A percentile compares a stretch with the other conserved stretches of the same genome.
Evolutionary conservation across 2,329 filamentous ascomycete species (phyloP).

Genomic region (Xylaria polymorpha): DNA sequence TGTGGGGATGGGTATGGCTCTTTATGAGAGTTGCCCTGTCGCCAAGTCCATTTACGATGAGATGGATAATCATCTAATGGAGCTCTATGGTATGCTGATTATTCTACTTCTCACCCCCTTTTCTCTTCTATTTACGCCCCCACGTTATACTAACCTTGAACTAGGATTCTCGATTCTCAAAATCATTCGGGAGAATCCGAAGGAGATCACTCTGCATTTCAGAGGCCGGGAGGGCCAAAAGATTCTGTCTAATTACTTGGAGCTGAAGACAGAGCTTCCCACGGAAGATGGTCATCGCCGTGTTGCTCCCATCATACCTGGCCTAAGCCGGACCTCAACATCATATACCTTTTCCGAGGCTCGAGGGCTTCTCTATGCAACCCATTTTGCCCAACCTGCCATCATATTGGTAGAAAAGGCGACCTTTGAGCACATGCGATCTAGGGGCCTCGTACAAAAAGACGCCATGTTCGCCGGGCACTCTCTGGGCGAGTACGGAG

Average conservation of each 20-base stretch:
- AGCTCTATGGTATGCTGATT: conserved; percentile 85
- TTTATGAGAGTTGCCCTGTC: conserved; percentile 91
- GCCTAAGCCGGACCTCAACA: conserved; percentile 88
- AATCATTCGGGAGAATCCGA: conserved; percentile 99
- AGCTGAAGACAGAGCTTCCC: conserved; percentile 99
- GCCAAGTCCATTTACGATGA: conserved; percentile 98
- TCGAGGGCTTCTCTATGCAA: conserved; percentile 92
- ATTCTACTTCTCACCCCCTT: background rate
- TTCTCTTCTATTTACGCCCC: background rate
- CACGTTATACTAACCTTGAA: conserved; percentile 19
- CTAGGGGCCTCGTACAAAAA: conserved; percentile 28
- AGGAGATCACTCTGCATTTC: conserved; percentile 98
- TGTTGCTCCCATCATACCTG: conserved; percentile 99
- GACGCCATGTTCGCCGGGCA: conserved; percentile 33
- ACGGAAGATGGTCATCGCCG: conserved; percentile 90
- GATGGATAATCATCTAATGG: conserved; percentile 96
- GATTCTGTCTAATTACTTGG: conserved; percentile 98
- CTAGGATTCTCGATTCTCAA: conserved; percentile 94
- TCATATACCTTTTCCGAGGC: conserved; percentile 98
- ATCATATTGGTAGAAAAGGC: conserved; percentile 99
- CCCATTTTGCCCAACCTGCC: conserved; percentile 97
- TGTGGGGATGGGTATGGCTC: conserved; percentile 99
- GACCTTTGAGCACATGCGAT: conserved; percentile 75
- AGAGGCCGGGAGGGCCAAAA: conserved; percentile 95
- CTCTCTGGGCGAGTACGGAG: conserved; percentile 33